Percentiles rank a stretch among this genome's conserved stretches.
phyloP scores from a whole-genome alignment of 108 stramenopile genomes.

The Licmophora abbreviata region DNA sequence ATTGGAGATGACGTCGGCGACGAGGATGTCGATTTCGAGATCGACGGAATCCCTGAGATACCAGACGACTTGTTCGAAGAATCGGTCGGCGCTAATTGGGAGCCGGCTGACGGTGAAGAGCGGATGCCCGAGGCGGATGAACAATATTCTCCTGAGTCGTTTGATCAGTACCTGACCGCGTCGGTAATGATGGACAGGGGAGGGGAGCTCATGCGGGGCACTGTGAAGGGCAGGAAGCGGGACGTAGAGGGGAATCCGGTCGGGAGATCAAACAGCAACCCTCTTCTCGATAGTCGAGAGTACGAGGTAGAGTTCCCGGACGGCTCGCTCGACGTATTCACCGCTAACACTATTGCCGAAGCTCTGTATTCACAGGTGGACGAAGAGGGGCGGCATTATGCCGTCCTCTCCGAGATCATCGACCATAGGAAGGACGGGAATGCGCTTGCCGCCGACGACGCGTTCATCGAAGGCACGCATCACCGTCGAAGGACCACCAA shows the following conservation, averaged over 20 bases:
- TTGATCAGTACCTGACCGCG: slow-evolving; percentile 15
- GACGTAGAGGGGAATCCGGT: slow-evolving; percentile 19
- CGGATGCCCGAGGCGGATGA: slow-evolving; percentile 3
- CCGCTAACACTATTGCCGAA: slow-evolving; percentile 38
- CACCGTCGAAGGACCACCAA: slow-evolving; percentile 4
- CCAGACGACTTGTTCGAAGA: background rate
- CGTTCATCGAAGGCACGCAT: background rate
- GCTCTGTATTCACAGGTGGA: slow-evolving; percentile 26
- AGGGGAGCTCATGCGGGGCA: background rate
- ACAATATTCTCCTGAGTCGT: slow-evolving; percentile 5
- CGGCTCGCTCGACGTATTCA: slow-evolving; percentile 13
- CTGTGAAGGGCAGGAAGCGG: slow-evolving; percentile 12
- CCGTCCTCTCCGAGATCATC: slow-evolving; percentile 13
- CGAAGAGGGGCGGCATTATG: slow-evolving; percentile 16
- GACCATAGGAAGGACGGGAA: slow-evolving; percentile 21
- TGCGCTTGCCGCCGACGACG: slow-evolving; percentile 12
- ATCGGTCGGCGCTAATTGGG: background rate
- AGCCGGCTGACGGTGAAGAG: background rate
- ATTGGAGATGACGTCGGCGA: background rate
- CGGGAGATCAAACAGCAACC: slow-evolving; percentile 24
- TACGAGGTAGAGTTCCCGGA: slow-evolving; percentile 31
- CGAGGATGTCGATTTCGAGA: background rate
- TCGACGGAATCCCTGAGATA: background rate
- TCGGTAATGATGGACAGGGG: slow-evolving; percentile 5
- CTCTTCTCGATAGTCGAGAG: slow-evolving; percentile 24